A percentile compares a stretch with the other conserved stretches of the same genome.
phyloP scores from a whole-genome alignment of 2,329 filamentous ascomycete genomes.

The Fusarium torulosum region DNA sequence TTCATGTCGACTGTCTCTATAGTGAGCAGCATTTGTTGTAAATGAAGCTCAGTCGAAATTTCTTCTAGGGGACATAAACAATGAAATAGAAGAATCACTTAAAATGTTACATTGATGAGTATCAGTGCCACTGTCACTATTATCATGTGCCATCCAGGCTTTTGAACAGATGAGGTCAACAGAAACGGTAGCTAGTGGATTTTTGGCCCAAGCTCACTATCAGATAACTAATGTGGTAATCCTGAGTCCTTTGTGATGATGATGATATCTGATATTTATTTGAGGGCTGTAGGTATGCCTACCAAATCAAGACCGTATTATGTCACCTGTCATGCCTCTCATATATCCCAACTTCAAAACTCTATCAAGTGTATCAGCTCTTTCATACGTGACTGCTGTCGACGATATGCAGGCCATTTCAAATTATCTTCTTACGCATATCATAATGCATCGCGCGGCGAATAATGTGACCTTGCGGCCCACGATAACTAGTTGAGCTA shows the following conservation, averaged over 20 bases:
- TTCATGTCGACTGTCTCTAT: background rate
- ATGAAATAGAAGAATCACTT: background rate
- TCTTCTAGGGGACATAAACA: background rate
- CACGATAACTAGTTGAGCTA: background rate
- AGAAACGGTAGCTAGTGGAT: background rate
- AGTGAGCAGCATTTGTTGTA: background rate
- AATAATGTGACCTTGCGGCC: background rate
- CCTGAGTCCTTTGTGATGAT: background rate
- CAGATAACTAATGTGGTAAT: background rate
- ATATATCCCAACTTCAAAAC: background rate
- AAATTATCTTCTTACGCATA: background rate
- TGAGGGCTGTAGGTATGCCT: background rate
- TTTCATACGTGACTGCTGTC: background rate
- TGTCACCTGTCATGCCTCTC: background rate
- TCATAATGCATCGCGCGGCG: background rate
- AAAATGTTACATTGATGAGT: background rate
- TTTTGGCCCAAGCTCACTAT: background rate
- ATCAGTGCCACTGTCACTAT: background rate
- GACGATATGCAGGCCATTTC: background rate
- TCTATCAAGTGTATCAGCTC: background rate
- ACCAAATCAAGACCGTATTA: background rate
- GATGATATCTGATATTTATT: background rate
- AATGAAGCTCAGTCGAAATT: background rate
- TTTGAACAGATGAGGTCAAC: background rate
- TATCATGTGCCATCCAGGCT: too few species aligned